These are phyloP conservation scores for Mycena sanguinolenta DNA, from an alignment of 768 basidiomycete species.

Conservation along the genomic window DNA sequence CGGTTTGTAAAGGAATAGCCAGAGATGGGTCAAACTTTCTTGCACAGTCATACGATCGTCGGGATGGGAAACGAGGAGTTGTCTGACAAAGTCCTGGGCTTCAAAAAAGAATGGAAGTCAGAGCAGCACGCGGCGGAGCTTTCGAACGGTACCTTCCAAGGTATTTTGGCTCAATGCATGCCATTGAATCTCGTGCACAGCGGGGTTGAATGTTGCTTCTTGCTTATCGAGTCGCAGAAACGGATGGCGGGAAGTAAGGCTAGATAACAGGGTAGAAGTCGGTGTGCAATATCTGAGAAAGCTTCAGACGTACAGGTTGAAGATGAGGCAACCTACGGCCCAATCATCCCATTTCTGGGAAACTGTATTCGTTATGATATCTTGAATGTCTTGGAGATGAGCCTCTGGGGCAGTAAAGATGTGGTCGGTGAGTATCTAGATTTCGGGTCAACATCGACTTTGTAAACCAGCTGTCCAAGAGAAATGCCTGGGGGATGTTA, in stretches of 20 bases:
- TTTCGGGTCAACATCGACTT: background rate
- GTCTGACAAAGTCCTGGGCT: slow-evolving; percentile 13
- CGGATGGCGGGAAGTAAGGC: background rate
- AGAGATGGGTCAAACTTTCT: slow-evolving; percentile 1
- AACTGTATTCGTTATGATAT: background rate
- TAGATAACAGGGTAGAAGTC: background rate
- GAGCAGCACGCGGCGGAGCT: background rate
- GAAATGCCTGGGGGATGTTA: slow-evolving; percentile 5
- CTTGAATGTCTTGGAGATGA: background rate
- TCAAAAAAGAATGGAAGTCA: background rate
- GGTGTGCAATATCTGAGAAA: background rate
- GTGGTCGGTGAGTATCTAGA: background rate
- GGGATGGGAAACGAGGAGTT: slow-evolving; percentile 1
- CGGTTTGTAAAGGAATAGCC: background rate
- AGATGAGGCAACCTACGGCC: slow-evolving; percentile 16
- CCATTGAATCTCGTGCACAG: background rate
- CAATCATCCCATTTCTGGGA: slow-evolving; percentile 19
- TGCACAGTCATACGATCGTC: background rate
- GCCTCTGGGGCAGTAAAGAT: slow-evolving; percentile 23
- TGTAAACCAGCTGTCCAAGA: background rate
- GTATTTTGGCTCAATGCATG: background rate
- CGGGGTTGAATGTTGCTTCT: background rate
- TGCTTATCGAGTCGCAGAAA: background rate
- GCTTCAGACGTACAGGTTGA: slow-evolving; percentile 7
- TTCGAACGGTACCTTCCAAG: background rate